Conservation (phyloP, 2,329 filamentous ascomycete species). For the Sphaerulina musiva region DNA sequence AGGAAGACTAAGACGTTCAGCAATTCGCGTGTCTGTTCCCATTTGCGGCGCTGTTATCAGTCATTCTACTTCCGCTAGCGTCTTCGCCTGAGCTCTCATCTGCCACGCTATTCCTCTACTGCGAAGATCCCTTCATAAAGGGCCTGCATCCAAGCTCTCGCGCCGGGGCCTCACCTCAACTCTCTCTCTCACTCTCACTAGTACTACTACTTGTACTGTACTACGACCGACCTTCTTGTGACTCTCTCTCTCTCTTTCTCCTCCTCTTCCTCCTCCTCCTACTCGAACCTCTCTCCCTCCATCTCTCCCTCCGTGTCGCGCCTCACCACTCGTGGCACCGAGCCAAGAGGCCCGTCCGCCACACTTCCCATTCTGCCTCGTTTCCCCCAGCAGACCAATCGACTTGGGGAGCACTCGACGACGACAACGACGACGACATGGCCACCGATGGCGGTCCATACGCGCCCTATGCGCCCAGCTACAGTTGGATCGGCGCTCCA, state of each 20-base stretch:
- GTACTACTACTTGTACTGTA: not conserved
- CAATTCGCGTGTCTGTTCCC: not conserved
- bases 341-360: too few species aligned
- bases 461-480: constrained; percentile 19
- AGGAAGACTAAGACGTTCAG: too few species aligned
- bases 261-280: too few species aligned
- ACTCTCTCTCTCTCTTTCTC: too few species aligned
- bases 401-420: too few species aligned
- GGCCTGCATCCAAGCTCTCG: not conserved
- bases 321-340: too few species aligned
- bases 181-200: not conserved
- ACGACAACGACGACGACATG: constrained; percentile 30
- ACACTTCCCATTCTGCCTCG: not conserved
- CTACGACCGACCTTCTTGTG: too few species aligned
- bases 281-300: too few species aligned
- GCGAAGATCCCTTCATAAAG: constrained; percentile 2
- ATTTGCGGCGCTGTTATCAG: constrained; percentile 6
- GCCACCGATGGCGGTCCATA: constrained; percentile 25
- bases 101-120: constrained; percentile 1
- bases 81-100: not conserved
- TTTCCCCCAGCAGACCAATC: not conserved
- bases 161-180: constrained; percentile 1
- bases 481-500: constrained; percentile 44
- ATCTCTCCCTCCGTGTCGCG: too few species aligned
- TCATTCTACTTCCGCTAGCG: not conserved